Base-by-base conservation (phyloP, 129 eudicot genomes). In the Deinandra increscens region DNA sequence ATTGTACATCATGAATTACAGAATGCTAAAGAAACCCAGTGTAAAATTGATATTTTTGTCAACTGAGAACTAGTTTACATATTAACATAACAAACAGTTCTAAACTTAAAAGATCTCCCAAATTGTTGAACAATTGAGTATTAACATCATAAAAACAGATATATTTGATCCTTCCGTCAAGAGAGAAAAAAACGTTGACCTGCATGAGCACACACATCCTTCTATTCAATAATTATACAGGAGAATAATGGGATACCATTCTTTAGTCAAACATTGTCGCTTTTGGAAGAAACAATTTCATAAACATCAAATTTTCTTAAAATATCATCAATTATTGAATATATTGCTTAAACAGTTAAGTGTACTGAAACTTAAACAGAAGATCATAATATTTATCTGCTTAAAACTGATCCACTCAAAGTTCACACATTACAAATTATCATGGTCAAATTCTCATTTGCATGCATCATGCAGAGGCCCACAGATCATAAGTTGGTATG, bases 21-120 rank as follows among this genome's bases (percentile, higher is more conserved):
- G 42, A 50, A 34, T 6, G 53, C 23, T 53, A 69, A 54, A 70
- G 65, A 70, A 70, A 39, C 41, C 55, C 55, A 55, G 14, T 50
- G 48, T 55, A 55, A 55, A 50, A 2, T 54, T 38, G 64, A 70
- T 41, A 23, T 39, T 55, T 41, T 18, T 36, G 60, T 36, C 33
- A 51, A 5, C 18, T 19, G 22, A 69, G n/a, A 36, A 69, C 49
- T 15, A 69, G 48, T 37, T 18, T 17, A 51, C 13, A 12, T 31
- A 8, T 23, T 23, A 22, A 29, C 43, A n/a, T 9, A 45, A 43
- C 56, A 23, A 44, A 33, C 33, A 18, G 12, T 51, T 45, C 5
- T 69, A 39, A 54, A 13, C 20, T 36, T 22, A 12, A 70, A 10
- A 1, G 20, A 38, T n/a, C 49, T n/a, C 23, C 55, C 34, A 22